Conservation (phyloP, 768 basidiomycete genomes). For the Trametes sanguinea region DNA sequence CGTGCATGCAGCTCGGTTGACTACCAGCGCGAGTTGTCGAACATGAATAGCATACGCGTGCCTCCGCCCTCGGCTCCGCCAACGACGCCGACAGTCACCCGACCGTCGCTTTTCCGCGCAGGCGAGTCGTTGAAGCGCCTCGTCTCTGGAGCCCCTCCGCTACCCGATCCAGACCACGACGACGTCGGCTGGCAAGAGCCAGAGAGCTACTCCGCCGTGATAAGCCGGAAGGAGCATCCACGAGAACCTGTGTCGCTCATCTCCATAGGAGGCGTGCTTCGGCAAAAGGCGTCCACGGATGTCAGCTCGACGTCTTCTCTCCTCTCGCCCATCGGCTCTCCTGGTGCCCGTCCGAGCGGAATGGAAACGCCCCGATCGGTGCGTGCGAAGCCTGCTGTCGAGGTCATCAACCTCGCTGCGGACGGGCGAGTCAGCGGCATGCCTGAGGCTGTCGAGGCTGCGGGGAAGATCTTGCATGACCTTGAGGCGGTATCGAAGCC, state of each 20-base stretch:
- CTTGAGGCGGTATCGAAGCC: slow-evolving; percentile 36
- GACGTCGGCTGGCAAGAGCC: slow-evolving; percentile 60
- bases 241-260: slow-evolving; percentile 56
- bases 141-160: slow-evolving; percentile 36
- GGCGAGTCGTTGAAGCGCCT: slow-evolving; percentile 54
- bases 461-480: slow-evolving; percentile 49
- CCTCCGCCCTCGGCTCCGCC: slow-evolving; percentile 16
- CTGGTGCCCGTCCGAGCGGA: slow-evolving; percentile 20
- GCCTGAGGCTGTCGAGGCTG: slow-evolving; percentile 39
- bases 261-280: slow-evolving; percentile 61
- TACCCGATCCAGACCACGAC: slow-evolving; percentile 62
- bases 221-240: slow-evolving; percentile 64
- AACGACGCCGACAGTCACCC: slow-evolving; percentile 27
- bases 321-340: slow-evolving; percentile 22
- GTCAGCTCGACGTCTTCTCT: slow-evolving; percentile 27
- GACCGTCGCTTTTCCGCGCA: slow-evolving; percentile 52
- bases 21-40: slow-evolving; percentile 48
- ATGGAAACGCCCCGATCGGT: slow-evolving; percentile 42
- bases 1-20: slow-evolving; percentile 51
- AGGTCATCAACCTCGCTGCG: slow-evolving; percentile 50
- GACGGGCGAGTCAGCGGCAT: slow-evolving; percentile 49
- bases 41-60: slow-evolving; percentile 27
- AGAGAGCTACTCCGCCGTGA: slow-evolving; percentile 60
- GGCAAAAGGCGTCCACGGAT: slow-evolving; percentile 51
- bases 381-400: slow-evolving; percentile 60